A percentile compares a stretch with the other conserved stretches of the same genome.
These are phyloP conservation scores for Thelephora terrestris DNA, from an alignment of 1,284 basidiomycete genomes.

Conservation along the genomic window DNA sequence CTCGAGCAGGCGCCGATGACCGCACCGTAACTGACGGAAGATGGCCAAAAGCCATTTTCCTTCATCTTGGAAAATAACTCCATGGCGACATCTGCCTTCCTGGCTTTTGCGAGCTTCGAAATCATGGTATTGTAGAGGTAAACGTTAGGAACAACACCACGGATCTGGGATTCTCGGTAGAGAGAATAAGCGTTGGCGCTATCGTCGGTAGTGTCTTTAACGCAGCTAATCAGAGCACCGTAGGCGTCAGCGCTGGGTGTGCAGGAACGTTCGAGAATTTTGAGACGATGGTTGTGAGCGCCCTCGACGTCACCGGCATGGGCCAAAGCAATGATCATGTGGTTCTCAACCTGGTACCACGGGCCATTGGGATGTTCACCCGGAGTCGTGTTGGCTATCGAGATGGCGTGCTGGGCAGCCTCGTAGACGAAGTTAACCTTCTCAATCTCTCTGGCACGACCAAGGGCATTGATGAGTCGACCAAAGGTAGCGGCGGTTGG, in stretches of 20 bases:
- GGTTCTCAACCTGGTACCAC: conserved; percentile 79
- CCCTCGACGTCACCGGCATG: conserved; percentile 72
- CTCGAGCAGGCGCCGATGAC: conserved; percentile 92
- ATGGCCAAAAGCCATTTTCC: conserved; percentile 52
- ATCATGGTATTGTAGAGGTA: conserved; percentile 96
- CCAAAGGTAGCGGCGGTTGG: conserved; percentile 49
- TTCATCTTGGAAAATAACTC: conserved; percentile 85
- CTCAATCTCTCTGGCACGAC: conserved; percentile 49
- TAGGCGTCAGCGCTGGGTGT: conserved; percentile 84
- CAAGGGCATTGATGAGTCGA: conserved; percentile 58
- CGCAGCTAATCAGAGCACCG: conserved; percentile 77
- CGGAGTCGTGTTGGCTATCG: conserved; percentile 13
- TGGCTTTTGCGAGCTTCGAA: conserved; percentile 85
- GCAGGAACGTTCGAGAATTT: conserved; percentile 71
- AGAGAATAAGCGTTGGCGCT: conserved; percentile 77
- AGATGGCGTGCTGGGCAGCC: conserved; percentile 55
- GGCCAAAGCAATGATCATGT: conserved; percentile 80
- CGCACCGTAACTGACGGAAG: conserved; percentile 91
- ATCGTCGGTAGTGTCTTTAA: conserved; percentile 92
- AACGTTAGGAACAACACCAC: conserved; percentile 67
- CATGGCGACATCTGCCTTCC: conserved; percentile 83
- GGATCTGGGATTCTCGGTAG: conserved; percentile 69
- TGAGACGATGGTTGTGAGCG: conserved; percentile 72
- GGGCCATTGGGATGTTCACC: conserved; percentile 37
- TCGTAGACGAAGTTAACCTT: conserved; percentile 61